phyloP scores from a whole-genome alignment of 2,329 filamentous ascomycete genomes.

The Calonectria leucothoes region DNA sequence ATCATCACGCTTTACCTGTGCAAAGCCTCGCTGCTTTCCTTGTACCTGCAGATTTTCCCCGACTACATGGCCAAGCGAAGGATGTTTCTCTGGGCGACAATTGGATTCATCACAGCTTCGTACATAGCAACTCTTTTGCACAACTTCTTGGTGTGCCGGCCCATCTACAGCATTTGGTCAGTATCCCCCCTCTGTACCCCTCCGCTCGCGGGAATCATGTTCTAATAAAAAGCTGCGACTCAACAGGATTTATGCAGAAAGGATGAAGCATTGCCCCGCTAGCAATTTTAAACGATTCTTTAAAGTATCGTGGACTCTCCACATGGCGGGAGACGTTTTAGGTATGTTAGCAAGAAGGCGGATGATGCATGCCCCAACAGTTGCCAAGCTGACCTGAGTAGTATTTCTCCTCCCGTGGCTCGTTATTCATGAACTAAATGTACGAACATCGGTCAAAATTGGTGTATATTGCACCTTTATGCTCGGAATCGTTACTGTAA shows the following conservation, averaged over 20 bases:
- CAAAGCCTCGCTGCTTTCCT: not conserved
- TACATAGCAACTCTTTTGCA: not conserved
- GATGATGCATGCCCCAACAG: too few relatives aligned
- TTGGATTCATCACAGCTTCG: not conserved
- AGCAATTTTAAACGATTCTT: not conserved
- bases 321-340: not conserved
- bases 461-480: not conserved
- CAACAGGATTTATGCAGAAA: not conserved
- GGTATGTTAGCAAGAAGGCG: not conserved
- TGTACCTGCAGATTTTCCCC: not conserved
- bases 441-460: not conserved
- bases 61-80: not conserved
- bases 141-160: not conserved
- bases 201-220: not conserved
- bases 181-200: not conserved
- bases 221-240: not conserved
- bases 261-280: not conserved
- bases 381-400: not conserved
- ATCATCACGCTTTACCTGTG: not conserved
- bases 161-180: not conserved
- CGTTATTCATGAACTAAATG: not conserved
- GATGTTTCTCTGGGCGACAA: not conserved
- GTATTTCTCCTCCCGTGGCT: not conserved
- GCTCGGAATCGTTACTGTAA: not conserved
- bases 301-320: not conserved